These are phyloP conservation scores for Neurospora hispaniola DNA, from an alignment of 495 filamentous ascomycete species.

Conservation along the genomic window DNA sequence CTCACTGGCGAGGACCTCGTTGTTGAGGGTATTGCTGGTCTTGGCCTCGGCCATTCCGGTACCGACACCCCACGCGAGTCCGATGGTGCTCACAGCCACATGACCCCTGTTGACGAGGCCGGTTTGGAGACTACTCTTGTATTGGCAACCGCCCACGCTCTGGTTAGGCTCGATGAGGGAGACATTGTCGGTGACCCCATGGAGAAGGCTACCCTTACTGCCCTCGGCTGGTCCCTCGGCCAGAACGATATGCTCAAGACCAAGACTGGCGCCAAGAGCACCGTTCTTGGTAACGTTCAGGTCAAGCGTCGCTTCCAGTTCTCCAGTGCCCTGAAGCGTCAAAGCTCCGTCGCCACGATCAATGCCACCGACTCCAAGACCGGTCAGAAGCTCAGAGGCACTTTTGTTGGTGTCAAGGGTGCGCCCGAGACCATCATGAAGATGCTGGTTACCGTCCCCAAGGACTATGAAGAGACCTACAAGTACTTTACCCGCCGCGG, in stretches of 20 bases:
- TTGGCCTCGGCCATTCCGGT: slow-evolving; percentile 56
- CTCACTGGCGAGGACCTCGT: slow-evolving; percentile 95
- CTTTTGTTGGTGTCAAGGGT: slow-evolving; percentile 92
- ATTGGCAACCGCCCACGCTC: slow-evolving; percentile 86
- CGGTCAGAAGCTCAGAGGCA: slow-evolving; percentile 62
- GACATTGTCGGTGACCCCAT: slow-evolving; percentile 97
- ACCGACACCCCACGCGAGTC: slow-evolving; percentile 55
- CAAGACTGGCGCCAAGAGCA: slow-evolving; percentile 28
- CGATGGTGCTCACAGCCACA: slow-evolving; percentile 66
- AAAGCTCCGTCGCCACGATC: slow-evolving; percentile 85
- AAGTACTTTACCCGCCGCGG: slow-evolving; percentile 96
- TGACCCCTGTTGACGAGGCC: slow-evolving; percentile 54
- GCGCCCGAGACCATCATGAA: slow-evolving; percentile 91
- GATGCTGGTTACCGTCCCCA: slow-evolving; percentile 75
- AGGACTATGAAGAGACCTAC: slow-evolving; percentile 93
- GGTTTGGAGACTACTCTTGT: slow-evolving; percentile 81
- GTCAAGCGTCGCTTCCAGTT: slow-evolving; percentile 97
- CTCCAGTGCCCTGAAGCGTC: slow-evolving; percentile 89
- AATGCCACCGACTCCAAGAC: slow-evolving; percentile 53
- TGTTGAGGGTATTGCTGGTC: slow-evolving; percentile 91
- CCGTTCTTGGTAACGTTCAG: slow-evolving; percentile 55
- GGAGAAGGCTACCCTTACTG: slow-evolving; percentile 88
- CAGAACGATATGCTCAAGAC: slow-evolving; percentile 72
- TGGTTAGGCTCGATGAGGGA: slow-evolving; percentile 93
- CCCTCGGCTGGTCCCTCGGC: slow-evolving; percentile 84